Percentiles rank a stretch among this genome's conserved stretches.
Evolutionary conservation across 495 filamentous ascomycete genomes (phyloP).

Genomic region (Schizothecium vesticola): DNA sequence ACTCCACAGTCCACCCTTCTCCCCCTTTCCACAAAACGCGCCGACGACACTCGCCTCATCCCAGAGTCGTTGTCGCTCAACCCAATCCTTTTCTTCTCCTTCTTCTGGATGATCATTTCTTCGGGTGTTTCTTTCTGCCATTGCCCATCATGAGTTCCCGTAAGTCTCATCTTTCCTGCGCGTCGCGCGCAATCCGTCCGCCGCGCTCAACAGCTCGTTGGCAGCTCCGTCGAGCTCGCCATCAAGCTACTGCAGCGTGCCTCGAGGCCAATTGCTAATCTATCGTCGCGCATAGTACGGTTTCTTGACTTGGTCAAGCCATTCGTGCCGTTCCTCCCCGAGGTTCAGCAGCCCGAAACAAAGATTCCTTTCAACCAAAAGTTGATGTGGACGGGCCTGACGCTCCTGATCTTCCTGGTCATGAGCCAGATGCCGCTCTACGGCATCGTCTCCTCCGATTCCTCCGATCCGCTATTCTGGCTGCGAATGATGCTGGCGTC

Average conservation of each 20-base stretch:
- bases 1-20: slow-evolving; percentile 34
- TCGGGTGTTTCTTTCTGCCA: slow-evolving; percentile 35
- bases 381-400: slow-evolving; percentile 99
- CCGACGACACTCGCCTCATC: slow-evolving; percentile 30
- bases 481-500: slow-evolving; percentile 99
- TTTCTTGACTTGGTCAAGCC: slow-evolving; percentile 99
- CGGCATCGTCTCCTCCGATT: slow-evolving; percentile 94
- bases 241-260: slow-evolving; percentile 18
- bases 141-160: slow-evolving; percentile 53
- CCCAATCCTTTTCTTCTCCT: slow-evolving; percentile 30
- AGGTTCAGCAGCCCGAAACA: slow-evolving; percentile 94
- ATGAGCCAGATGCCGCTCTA: slow-evolving; percentile 99
- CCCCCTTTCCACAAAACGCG: slow-evolving; percentile 33
- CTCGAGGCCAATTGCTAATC: slow-evolving; percentile 25
- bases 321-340: slow-evolving; percentile 96
- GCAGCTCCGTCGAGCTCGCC: slow-evolving; percentile 20
- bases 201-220: slow-evolving; percentile 41
- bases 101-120: slow-evolving; percentile 39
- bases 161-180: slow-evolving; percentile 40
- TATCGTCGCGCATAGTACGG: slow-evolving; percentile 60
- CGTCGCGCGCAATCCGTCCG: slow-evolving; percentile 20
- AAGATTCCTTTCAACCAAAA: slow-evolving; percentile 98
- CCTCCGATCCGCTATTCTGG: slow-evolving; percentile 98
- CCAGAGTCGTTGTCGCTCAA: slow-evolving; percentile 37
- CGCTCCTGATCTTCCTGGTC: slow-evolving; percentile 95